Evolutionary conservation across 768 basidiomycete species (phyloP), one percentile per base, ranked within the genome.

Genomic region (Rhodotorula paludigena): DNA sequence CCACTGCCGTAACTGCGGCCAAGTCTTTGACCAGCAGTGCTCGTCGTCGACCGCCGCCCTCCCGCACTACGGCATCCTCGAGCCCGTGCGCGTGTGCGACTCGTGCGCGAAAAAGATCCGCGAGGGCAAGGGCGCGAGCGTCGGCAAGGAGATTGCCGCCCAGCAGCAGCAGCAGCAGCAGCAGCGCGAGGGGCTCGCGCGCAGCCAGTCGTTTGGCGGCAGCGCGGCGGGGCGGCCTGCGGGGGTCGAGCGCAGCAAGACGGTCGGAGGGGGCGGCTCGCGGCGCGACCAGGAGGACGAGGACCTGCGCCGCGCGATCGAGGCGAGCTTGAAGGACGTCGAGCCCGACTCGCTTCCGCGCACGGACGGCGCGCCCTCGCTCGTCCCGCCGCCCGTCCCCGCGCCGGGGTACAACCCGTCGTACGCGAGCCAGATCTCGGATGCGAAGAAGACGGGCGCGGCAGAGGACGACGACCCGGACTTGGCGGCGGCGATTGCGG

Each of bases 1-100:
- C 75, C 96, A 99, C 76, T 99, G 96, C 77, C 86, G 96, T 21
- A 97, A 97, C 78, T 99, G 96, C 79, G 96, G 96, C 14, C 87
- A 88, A 77, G 92, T 98, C 21, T 98, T 96, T 76, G 94, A 97
- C 79, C 91, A 93, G 61, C 83, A 85, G 48, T 99, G 96, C 78
- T 93, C 91, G 1, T 87, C 89, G 41, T 89, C 91, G 78, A 80
- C 83, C 5, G 85, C 90, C 78, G 81, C 90, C 0, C 82, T 98
- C 32, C 94, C 96, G 8, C 89, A 92, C 77, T 94, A 90, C 74
- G 96, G 96, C 18, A 92, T 99, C 72, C 82, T 85, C 2, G 88
- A 96, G 75, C 87, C 89, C 44, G 96, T 99, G 11, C 83, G 96
- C 45, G 94, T 98, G 0, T 98, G 96, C 65, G 94, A 99, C 69